Conservation (phyloP, 345 rosid species). For the Arabidopsis thaliana region TAIR10.1 NC_003074.8:20826001-20826500, state of each 20-base stretch:
- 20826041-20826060: not conserved
- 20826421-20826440: not conserved
- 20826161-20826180: conserved; percentile 67
- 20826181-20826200: conserved; percentile 95
- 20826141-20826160: conserved; percentile 64
- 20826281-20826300: conserved; percentile 46
- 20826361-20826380: not conserved
- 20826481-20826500: too few species aligned
- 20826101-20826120: conserved; percentile 25
- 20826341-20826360: conserved; percentile 46
- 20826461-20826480: too few species aligned
- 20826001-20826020: conserved; percentile 7
- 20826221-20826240: not conserved
- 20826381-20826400: not conserved
- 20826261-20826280: not conserved
- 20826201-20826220: conserved; percentile 79
- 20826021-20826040: not conserved
- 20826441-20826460: too few species aligned
- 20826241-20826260: not conserved
- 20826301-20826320: conserved; percentile 97
- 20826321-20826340: conserved; percentile 82
- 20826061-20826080: not conserved
- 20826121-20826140: conserved; percentile 60
- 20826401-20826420: not conserved
- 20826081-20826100: not conserved